phyloP scores from a whole-genome alignment of 1,139 yeast species.

The Maudiozyma humilis region DNA sequence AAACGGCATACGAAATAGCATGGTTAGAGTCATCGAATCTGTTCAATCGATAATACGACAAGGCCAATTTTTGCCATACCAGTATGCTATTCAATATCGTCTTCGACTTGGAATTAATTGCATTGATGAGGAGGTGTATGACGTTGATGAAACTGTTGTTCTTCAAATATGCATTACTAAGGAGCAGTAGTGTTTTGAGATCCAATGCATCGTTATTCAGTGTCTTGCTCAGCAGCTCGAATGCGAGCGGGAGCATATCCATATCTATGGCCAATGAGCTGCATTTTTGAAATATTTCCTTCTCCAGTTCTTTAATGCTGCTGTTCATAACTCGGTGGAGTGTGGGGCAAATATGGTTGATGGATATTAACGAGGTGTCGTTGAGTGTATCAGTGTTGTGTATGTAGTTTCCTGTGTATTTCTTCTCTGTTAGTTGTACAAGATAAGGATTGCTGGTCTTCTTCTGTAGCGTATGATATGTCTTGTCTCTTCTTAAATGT shows the following conservation, averaged over 20 bases:
- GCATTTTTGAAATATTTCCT: constrained; percentile 16
- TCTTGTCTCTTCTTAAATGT: too few relatives aligned
- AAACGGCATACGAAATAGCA: constrained; percentile 10
- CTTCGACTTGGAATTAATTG: constrained; percentile 10
- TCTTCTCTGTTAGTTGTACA: too few relatives aligned
- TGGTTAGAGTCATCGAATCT: constrained; percentile 16
- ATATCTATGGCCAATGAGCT: constrained; percentile 19
- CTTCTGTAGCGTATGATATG: too few relatives aligned
- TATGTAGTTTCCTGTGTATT: too few relatives aligned
- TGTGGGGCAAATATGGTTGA: too few relatives aligned
- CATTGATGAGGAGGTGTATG: constrained; percentile 14
- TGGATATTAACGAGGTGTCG: too few relatives aligned
- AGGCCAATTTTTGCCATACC: constrained; percentile 15
- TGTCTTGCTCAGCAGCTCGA: constrained; percentile 13
- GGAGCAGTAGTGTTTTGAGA: constrained; percentile 12
- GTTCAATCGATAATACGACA: constrained; percentile 11
- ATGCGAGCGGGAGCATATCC: constrained; percentile 15
- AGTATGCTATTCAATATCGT: constrained; percentile 6
- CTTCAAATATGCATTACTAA: constrained; percentile 15
- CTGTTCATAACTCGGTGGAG: constrained; percentile 4
- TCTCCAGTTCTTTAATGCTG: constrained; percentile 8
- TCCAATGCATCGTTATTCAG: constrained; percentile 15
- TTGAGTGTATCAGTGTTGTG: too few relatives aligned
- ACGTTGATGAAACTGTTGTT: constrained; percentile 14
- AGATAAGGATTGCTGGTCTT: too few relatives aligned